These are phyloP conservation scores for Calycina marina DNA, from an alignment of 2,329 filamentous ascomycete species.

Conservation along the genomic window DNA sequence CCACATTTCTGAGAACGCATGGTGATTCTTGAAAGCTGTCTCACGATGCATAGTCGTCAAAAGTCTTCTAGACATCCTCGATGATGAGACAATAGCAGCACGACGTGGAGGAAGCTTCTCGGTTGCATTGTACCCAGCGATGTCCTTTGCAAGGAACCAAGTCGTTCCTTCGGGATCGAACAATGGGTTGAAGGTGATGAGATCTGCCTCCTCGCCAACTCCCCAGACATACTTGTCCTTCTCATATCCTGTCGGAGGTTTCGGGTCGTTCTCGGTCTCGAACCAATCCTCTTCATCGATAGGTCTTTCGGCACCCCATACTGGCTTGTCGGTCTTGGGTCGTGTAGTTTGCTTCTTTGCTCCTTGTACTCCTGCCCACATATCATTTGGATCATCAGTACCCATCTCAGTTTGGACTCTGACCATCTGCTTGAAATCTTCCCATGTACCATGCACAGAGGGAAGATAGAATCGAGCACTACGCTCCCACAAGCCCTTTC, in stretches of 20 bases:
- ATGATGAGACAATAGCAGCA: conserved; percentile 77
- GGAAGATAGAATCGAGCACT: conserved; percentile 68
- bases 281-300: conserved; percentile 55
- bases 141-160: conserved; percentile 70
- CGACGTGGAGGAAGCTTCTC: conserved; percentile 55
- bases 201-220: conserved; percentile 77
- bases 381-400: conserved; percentile 47
- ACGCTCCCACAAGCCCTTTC: conserved; percentile 71
- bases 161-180: conserved; percentile 80
- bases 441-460: conserved; percentile 61
- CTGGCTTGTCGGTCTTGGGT: conserved; percentile 39
- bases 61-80: conserved; percentile 66
- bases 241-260: conserved; percentile 57
- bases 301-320: conserved; percentile 77
- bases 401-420: conserved; percentile 62
- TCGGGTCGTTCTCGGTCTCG: conserved; percentile 56
- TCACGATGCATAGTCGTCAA: conserved; percentile 82
- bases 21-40: conserved; percentile 70
- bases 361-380: conserved; percentile 41
- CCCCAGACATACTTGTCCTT: conserved; percentile 79
- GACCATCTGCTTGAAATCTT: conserved; percentile 65
- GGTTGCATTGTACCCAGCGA: conserved; percentile 66
- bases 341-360: conserved; percentile 19
- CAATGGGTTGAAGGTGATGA: conserved; percentile 82
- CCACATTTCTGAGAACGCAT: conserved; percentile 96